Percentiles rank a stretch among this genome's conserved stretches.
phyloP scores from a whole-genome alignment of 306 rosid genomes.

The Castanopsis chinensis region DNA sequence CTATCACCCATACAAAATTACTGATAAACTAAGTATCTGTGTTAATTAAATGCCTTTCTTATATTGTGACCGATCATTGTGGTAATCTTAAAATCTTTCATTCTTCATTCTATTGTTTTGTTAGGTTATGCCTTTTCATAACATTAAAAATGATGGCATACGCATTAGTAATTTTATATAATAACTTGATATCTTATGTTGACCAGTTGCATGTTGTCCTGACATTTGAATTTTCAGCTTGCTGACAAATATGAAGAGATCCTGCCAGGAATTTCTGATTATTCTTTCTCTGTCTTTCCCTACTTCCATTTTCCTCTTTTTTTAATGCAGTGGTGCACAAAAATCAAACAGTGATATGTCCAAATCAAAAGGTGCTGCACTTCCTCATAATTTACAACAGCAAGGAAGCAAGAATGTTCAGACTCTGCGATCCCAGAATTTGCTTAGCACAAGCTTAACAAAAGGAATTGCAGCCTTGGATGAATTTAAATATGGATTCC shows the following conservation, averaged over 20 bases:
- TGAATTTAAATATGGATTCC: slow-evolving; percentile 80
- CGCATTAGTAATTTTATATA: background rate
- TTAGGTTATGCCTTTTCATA: background rate
- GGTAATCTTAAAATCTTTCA: too few relatives aligned
- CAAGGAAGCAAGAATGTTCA: slow-evolving; percentile 60
- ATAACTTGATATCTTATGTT: background rate
- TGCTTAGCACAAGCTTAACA: slow-evolving; percentile 28
- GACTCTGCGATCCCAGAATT: slow-evolving; percentile 37
- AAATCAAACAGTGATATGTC: slow-evolving; percentile 38
- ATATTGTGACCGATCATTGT: too few relatives aligned
- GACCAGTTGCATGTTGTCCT: background rate
- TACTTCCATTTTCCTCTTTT: background rate
- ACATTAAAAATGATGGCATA: background rate
- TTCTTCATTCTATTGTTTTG: background rate
- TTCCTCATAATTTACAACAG: slow-evolving; percentile 38
- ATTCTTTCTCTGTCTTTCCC: background rate
- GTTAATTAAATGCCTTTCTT: too few relatives aligned
- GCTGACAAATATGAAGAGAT: background rate
- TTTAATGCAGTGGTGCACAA: slow-evolving; percentile 38
- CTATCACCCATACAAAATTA: too few relatives aligned
- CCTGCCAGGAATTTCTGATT: background rate
- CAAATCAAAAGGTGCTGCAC: slow-evolving; percentile 44
- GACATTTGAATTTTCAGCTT: background rate
- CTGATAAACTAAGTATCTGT: too few relatives aligned
- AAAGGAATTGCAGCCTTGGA: slow-evolving; percentile 54